Percentiles rank a stretch among this genome's conserved stretches.
Evolutionary conservation across 768 basidiomycete genomes (phyloP).

Genomic region (Boletus reticulatus): DNA sequence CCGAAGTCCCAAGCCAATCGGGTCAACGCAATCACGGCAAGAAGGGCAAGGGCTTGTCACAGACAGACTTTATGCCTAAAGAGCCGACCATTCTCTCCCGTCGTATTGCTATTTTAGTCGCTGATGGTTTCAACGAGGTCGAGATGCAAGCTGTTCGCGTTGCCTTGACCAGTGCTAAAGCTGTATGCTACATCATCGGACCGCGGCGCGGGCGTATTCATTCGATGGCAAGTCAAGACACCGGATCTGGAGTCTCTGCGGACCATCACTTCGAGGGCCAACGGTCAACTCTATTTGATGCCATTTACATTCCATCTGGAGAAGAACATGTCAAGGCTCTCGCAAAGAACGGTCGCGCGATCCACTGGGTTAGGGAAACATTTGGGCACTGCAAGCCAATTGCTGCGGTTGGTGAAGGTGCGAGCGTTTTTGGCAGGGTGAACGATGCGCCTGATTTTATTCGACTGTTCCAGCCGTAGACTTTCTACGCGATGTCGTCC

Average conservation of each 20-base stretch:
- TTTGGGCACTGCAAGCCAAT: conserved; percentile 87
- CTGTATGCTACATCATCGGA: conserved; percentile 65
- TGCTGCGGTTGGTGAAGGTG: conserved; percentile 68
- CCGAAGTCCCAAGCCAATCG: conserved; percentile 51
- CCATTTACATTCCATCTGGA: conserved; percentile 75
- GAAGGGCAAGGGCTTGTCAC: conserved; percentile 55
- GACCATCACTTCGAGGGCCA: conserved; percentile 78
- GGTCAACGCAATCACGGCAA: conserved; percentile 56
- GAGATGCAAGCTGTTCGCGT: conserved; percentile 60
- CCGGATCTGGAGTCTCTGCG: conserved; percentile 39
- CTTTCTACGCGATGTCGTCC: conserved; percentile 47
- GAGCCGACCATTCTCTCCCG: conserved; percentile 60
- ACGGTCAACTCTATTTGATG: conserved; percentile 83
- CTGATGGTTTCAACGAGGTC: conserved; percentile 67
- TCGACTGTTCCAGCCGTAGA: conserved; percentile 38
- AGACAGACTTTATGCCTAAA: conserved; percentile 52
- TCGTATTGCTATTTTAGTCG: conserved; percentile 72
- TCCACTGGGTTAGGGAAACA: conserved; percentile 85
- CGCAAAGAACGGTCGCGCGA: conserved; percentile 57
- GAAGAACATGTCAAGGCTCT: conserved; percentile 56
- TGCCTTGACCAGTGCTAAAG: conserved; percentile 48
- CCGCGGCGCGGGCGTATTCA: conserved; percentile 55
- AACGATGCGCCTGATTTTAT: background rate
- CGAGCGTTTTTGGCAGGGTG: background rate
- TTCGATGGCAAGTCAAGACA: conserved; percentile 30